phyloP scores from a whole-genome alignment of 108 stramenopile species.

The Nitzschia sp. region DNA sequence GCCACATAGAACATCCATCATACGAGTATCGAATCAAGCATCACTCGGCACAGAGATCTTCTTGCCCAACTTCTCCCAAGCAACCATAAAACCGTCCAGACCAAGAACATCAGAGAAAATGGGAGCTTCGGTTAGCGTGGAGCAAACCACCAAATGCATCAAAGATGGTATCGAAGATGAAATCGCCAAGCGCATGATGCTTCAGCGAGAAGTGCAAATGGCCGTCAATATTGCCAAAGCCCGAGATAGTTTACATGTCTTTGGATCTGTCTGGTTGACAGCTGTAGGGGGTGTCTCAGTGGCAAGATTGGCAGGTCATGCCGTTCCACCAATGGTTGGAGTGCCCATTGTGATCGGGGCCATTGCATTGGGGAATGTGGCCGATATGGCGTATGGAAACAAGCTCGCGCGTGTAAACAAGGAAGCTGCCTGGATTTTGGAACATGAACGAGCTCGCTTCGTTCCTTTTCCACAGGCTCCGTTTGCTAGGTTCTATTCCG shows the following conservation, averaged over 20 bases:
- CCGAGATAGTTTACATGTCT: constrained; percentile 49
- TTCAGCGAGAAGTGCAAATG: constrained; percentile 60
- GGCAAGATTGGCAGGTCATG: constrained; percentile 35
- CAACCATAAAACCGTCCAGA: no score
- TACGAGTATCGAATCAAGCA: no score
- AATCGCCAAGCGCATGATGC: constrained; percentile 44
- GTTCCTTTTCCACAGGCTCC: constrained; percentile 55
- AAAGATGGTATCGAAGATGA: constrained; percentile 44
- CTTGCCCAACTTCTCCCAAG: no score
- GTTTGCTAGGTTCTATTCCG: constrained; percentile 47
- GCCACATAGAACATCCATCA: no score
- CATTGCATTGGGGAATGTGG: constrained; percentile 50
- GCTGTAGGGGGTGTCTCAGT: constrained; percentile 26
- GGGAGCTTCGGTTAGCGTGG: constrained; percentile 13
- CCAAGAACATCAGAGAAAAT: not conserved
- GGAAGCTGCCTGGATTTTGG: constrained; percentile 59
- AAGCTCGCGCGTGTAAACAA: constrained; percentile 50
- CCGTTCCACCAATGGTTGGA: constrained; percentile 37
- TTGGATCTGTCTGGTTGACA: constrained; percentile 47
- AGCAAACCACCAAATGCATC: constrained; percentile 10
- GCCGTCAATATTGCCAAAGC: constrained; percentile 61
- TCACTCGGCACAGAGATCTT: no score
- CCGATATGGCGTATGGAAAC: constrained; percentile 64
- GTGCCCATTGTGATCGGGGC: constrained; percentile 51
- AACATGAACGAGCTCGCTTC: constrained; percentile 50